phyloP scores from a whole-genome alignment of 192 early-diverging fungal species.

The Umbelopsis isabellina region DNA sequence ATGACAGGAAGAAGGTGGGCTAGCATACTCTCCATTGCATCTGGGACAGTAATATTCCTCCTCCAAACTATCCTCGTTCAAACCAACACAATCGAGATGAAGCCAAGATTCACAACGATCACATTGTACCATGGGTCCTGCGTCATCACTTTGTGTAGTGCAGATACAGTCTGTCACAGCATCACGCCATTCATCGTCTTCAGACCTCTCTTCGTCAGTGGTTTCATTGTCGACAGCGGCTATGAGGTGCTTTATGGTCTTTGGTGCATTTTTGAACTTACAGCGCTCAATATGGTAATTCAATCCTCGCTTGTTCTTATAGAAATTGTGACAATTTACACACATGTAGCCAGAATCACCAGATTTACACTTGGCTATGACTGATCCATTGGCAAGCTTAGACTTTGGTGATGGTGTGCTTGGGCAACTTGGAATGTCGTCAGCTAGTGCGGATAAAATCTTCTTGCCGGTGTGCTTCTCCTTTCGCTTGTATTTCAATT shows the following conservation, averaged over 20 bases:
- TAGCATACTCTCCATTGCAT: constrained; percentile 33
- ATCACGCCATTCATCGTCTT: constrained; percentile 21
- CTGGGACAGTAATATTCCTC: constrained; percentile 64
- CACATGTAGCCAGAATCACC: not conserved
- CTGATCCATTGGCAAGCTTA: too few relatives aligned
- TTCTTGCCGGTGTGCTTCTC: too few relatives aligned
- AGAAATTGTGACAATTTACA: not conserved
- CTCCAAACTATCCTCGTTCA: constrained; percentile 57
- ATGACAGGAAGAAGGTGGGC: constrained; percentile 5
- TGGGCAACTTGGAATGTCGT: too few relatives aligned
- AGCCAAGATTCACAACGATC: constrained; percentile 70
- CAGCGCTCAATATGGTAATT: not conserved
- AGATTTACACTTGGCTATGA: not conserved
- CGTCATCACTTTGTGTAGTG: constrained; percentile 36
- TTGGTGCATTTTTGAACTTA: not conserved
- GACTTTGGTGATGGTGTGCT: too few relatives aligned
- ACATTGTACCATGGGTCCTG: constrained; percentile 69
- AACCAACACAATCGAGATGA: constrained; percentile 66
- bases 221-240: not conserved
- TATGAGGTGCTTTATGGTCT: not conserved
- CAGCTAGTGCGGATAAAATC: too few relatives aligned
- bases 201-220: not conserved
- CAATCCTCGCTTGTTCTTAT: constrained; percentile 1
- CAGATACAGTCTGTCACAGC: constrained; percentile 51
- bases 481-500: not conserved